Conservation (phyloP, 176 grass and related monocot species). For the Phyllostachys edulis region DNA sequence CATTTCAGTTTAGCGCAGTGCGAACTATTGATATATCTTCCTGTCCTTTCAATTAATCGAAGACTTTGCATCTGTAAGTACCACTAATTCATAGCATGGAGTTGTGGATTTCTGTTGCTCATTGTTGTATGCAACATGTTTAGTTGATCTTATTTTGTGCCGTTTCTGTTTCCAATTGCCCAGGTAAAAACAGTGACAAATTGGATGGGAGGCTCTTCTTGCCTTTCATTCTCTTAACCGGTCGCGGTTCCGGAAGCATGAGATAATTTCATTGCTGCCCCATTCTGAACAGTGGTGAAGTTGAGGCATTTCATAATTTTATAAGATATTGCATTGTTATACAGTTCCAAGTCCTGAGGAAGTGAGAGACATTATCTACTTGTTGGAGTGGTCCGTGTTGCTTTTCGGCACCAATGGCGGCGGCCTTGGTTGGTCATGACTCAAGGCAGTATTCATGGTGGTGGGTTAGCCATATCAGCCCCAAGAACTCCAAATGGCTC, state of each 20-base stretch:
- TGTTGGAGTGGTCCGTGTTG: background rate
- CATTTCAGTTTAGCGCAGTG: slow-evolving; percentile 24
- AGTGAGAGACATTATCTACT: slow-evolving; percentile 25
- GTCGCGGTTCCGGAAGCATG: background rate
- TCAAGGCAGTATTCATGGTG: slow-evolving; percentile 66
- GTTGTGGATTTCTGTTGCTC: background rate
- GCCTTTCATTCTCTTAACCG: background rate
- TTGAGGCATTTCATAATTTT: background rate
- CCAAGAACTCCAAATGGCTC: slow-evolving; percentile 97
- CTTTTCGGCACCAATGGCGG: slow-evolving; percentile 46
- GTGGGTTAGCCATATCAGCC: slow-evolving; percentile 91
- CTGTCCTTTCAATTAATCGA: background rate
- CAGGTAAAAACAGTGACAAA: slow-evolving; percentile 19
- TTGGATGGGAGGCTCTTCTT: background rate
- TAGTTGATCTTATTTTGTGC: background rate
- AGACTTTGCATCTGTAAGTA: slow-evolving; percentile 21
- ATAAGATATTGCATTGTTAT: slow-evolving; percentile 7
- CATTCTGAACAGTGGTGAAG: slow-evolving; percentile 5
- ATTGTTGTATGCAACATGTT: slow-evolving; percentile 3
- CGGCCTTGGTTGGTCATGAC: slow-evolving; percentile 35
- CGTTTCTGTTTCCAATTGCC: slow-evolving; percentile 12
- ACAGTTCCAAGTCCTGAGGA: background rate
- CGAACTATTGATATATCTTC: slow-evolving; percentile 3
- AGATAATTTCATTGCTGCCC: background rate
- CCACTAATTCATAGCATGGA: slow-evolving; percentile 14